Conservation (phyloP, 805 yeast genomes). For the Candida ficus region DNA sequence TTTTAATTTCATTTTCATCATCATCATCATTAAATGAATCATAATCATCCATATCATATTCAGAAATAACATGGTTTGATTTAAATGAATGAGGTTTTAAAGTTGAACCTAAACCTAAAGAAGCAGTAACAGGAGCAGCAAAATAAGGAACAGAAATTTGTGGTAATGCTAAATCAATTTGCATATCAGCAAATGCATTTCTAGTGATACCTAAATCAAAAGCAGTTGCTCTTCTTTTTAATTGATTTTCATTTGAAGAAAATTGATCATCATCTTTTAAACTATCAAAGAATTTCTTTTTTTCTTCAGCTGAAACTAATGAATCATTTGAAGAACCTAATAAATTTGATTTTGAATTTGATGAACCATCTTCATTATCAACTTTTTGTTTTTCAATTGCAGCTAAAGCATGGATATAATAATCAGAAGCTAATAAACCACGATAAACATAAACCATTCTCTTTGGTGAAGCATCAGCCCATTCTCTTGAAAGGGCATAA, state of each 20-base stretch:
- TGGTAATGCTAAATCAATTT: conserved; percentile 32
- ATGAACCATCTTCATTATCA: conserved; percentile 10
- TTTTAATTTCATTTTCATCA: conserved; percentile 32
- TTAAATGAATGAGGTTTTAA: conserved; percentile 9
- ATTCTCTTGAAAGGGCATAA: conserved; percentile 76
- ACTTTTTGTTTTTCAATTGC: conserved; percentile 49
- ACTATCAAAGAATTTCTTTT: conserved; percentile 20
- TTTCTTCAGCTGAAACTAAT: conserved; percentile 21
- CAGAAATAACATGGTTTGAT: conserved; percentile 26
- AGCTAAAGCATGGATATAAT: conserved; percentile 63
- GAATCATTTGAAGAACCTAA: conserved; percentile 4
- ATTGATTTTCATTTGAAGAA: conserved; percentile 12
- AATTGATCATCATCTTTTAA: conserved; percentile 16
- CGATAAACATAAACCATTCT: conserved; percentile 86
- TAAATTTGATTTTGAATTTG: neutral
- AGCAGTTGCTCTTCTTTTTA: conserved; percentile 48
- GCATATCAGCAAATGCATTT: conserved; percentile 32
- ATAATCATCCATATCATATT: conserved; percentile 43
- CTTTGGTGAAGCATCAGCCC: conserved; percentile 89
- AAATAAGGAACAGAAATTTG: conserved; percentile 59
- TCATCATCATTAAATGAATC: conserved; percentile 28
- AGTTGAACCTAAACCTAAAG: conserved; percentile 33
- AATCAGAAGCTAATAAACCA: conserved; percentile 72
- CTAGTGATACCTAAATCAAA: conserved; percentile 43
- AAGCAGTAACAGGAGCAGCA: conserved; percentile 75